Percentiles rank a stretch among this genome's conserved stretches.
phyloP scores from a whole-genome alignment of 148 eudicot genomes.

The Silene latifolia region DNA sequence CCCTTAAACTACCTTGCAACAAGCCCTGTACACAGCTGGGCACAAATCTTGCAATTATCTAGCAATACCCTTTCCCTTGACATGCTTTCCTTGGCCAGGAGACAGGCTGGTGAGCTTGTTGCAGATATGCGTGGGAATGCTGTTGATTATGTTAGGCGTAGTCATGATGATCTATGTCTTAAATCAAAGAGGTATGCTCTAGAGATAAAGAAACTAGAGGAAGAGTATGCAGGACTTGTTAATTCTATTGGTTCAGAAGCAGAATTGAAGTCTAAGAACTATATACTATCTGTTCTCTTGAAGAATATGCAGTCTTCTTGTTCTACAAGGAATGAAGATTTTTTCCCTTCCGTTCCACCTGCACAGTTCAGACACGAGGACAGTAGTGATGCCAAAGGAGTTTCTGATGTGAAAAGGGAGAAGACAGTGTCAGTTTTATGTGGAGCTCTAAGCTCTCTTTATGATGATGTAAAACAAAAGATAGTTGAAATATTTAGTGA shows the following conservation, averaged over 20 bases:
- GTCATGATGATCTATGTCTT: constrained; percentile 60
- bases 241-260: constrained; percentile 68
- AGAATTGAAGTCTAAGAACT: constrained; percentile 65
- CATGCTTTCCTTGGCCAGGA: constrained; percentile 53
- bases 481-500: constrained; percentile 39
- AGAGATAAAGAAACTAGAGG: constrained; percentile 70
- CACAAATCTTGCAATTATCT: constrained; percentile 71
- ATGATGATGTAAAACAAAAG: constrained; percentile 56
- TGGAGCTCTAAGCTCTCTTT: constrained; percentile 56
- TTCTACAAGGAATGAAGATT: constrained; percentile 42
- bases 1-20: constrained; percentile 91
- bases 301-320: constrained; percentile 63
- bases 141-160: constrained; percentile 41
- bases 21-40: constrained; percentile 90
- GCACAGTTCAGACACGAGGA: constrained; percentile 32
- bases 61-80: constrained; percentile 63
- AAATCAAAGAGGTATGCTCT: constrained; percentile 66
- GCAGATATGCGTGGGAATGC: constrained; percentile 44
- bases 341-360: constrained; percentile 24
- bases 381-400: constrained; percentile 34
- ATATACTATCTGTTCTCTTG: constrained; percentile 60
- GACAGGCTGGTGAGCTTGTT: constrained; percentile 80
- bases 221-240: constrained; percentile 62
- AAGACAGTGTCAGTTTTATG: constrained; percentile 41
- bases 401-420: constrained; percentile 50